Evolutionary conservation across 495 filamentous ascomycete genomes (phyloP), one percentile per base, ranked within the genome.

Genomic region (Neurospora africana): DNA sequence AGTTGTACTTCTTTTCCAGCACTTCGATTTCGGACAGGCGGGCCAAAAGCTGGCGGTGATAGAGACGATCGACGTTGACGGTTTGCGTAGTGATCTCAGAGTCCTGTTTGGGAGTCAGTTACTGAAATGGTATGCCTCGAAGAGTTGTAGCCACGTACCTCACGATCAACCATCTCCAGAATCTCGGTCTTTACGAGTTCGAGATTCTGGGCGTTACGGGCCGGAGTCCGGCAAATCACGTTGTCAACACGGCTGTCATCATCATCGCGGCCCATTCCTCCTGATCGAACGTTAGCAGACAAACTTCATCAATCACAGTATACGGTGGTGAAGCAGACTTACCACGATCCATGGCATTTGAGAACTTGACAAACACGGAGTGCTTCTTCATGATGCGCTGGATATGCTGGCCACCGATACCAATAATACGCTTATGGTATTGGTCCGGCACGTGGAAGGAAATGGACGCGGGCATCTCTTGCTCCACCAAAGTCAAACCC

Each of bases 371-470:
- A 74, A 98, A 99, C 72, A 99, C 95, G 2, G 95, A 99, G 83
- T 99, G 96, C 82, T 98, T 98, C 85, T 99, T 99, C 95, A 98
- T 99, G 84, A 98, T 98, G 72, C 94, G 94, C 79, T 99, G 95
- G 76, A 99, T 99, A 77, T 98, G 96, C 79, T 97, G 93, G 21
- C 95, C 95, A 73, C 95, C 96, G 72, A 98, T 98, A 70, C 95
- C 95, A 75, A 99, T 99, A 75, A 99, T 99, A 53, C 96, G 93
- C 84, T 98, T 99, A 82, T 99, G 95, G 79, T 99, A 99, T 77
- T 98, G 94, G 76, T 98, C 96, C n/a, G 95, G 95, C 33, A 99
- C 95, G 78, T 99, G 95, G 85, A 99, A 99, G 0, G 96, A 97
- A 78, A 99, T 97, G 21, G 95, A 96, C 40, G 95, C 95, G 47